Percentiles rank a stretch among this genome's conserved stretches.
Conservation (phyloP, 1,284 basidiomycete species). For the Mycena sp. region DNA sequence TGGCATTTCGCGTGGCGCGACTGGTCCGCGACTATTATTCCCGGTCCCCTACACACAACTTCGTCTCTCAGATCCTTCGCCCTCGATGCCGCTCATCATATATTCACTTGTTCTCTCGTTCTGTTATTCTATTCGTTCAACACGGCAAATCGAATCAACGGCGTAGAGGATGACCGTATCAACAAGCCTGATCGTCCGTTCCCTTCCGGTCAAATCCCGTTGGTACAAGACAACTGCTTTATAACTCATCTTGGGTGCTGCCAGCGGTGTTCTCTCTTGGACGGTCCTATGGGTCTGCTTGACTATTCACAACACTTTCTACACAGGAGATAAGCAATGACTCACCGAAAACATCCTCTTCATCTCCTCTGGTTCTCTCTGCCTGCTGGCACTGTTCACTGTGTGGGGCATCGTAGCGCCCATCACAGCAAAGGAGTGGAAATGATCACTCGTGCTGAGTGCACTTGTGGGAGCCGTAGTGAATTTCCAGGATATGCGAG, state of each 20-base stretch:
- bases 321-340: conserved; percentile 16
- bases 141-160: conserved; percentile 34
- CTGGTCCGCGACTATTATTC: conserved; percentile 30
- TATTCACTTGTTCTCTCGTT: conserved; percentile 9
- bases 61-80: conserved; percentile 19
- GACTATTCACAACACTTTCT: conserved; percentile 9
- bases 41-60: conserved; percentile 26
- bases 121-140: conserved; percentile 31
- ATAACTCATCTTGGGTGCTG: conserved; percentile 13
- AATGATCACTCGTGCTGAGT: conserved; percentile 9
- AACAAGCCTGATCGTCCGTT: conserved; percentile 37
- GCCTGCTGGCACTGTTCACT: not conserved
- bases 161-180: conserved; percentile 35
- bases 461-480: conserved; percentile 1
- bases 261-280: conserved; percentile 19
- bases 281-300: conserved; percentile 25
- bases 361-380: conserved; percentile 21
- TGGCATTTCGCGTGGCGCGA: conserved; percentile 33
- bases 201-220: conserved; percentile 28
- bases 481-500: conserved; percentile 20
- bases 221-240: conserved; percentile 14
- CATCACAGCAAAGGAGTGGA: not conserved
- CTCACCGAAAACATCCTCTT: conserved; percentile 17
- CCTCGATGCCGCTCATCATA: not conserved
- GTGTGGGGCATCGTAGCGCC: conserved; percentile 15